Percentiles rank a stretch among this genome's conserved stretches.
Conservation (phyloP, 2,329 filamentous ascomycete genomes). For the Incumbomyces delicatus region DNA sequence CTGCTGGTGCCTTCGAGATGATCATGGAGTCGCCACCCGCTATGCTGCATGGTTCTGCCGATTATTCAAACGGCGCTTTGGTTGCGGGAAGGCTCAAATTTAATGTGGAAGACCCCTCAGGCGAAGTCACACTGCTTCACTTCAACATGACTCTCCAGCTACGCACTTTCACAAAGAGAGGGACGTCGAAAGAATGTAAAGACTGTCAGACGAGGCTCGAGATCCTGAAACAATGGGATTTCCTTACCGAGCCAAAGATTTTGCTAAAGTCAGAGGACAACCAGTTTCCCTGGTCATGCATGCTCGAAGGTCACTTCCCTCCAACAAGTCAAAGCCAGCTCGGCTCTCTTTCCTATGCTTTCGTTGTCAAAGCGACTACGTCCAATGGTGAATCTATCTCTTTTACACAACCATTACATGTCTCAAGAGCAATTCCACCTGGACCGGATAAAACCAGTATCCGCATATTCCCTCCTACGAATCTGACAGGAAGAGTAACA, state of each 20-base stretch:
- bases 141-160: slow-evolving; percentile 65
- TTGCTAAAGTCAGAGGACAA: slow-evolving; percentile 50
- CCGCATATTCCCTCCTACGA: slow-evolving; percentile 91
- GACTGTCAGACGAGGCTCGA: slow-evolving; percentile 64
- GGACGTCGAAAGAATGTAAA: slow-evolving; percentile 66
- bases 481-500: slow-evolving; percentile 76
- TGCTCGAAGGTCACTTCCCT: slow-evolving; percentile 77
- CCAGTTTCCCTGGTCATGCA: slow-evolving; percentile 77
- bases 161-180: slow-evolving; percentile 67
- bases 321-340: slow-evolving; percentile 68
- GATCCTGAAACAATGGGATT: slow-evolving; percentile 69
- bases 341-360: slow-evolving; percentile 65
- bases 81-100: slow-evolving; percentile 76
- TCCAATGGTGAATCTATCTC: slow-evolving; percentile 53
- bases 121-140: slow-evolving; percentile 54
- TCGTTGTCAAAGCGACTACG: slow-evolving; percentile 57
- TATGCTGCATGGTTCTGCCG: slow-evolving; percentile 67
- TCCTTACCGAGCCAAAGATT: slow-evolving; percentile 49
- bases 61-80: slow-evolving; percentile 70
- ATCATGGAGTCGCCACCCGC: slow-evolving; percentile 77
- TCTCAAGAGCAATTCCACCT: slow-evolving; percentile 71
- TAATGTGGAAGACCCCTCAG: slow-evolving; percentile 54
- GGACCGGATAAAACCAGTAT: slow-evolving; percentile 79
- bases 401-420: slow-evolving; percentile 57
- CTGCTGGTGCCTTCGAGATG: slow-evolving; percentile 46